Conservation (phyloP, 306 rosid species). For the Oxytropis ochrocephala region DNA sequence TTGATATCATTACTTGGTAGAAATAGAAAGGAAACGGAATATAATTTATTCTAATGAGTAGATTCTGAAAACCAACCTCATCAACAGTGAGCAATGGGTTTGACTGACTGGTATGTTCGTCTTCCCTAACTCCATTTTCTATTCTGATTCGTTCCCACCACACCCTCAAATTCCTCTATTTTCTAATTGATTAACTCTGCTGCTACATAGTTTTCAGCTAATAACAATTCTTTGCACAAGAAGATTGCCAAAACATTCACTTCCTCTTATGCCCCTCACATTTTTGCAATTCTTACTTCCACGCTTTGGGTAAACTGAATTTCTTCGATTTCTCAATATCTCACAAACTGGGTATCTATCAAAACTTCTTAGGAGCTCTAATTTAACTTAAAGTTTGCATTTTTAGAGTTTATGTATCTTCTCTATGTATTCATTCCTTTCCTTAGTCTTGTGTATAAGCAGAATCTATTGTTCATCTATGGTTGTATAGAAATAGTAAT, state of each 20-base stretch:
- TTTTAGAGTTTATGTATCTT: constrained; percentile 18
- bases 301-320: not conserved
- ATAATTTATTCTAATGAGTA: not conserved
- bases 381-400: constrained; percentile 21
- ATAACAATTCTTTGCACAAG: constrained; percentile 12
- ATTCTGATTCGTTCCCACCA: not conserved
- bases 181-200: not conserved
- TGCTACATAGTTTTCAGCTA: not conserved
- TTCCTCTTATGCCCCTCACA: not conserved
- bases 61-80: not conserved
- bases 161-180: not conserved
- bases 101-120: not conserved
- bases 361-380: constrained; percentile 7
- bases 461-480: constrained; percentile 5
- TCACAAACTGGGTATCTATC: constrained; percentile 24
- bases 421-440: not conserved
- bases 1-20: too few species aligned
- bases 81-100: not conserved
- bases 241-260: not conserved
- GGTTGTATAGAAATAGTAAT: not conserved
- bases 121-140: not conserved
- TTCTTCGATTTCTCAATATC: constrained; percentile 5
- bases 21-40: too few species aligned
- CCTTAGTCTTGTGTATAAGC: not conserved
- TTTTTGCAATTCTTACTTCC: not conserved